Base-by-base conservation (phyloP, 2,329 filamentous ascomycete species). In the Hypoxylon sp. region DNA sequence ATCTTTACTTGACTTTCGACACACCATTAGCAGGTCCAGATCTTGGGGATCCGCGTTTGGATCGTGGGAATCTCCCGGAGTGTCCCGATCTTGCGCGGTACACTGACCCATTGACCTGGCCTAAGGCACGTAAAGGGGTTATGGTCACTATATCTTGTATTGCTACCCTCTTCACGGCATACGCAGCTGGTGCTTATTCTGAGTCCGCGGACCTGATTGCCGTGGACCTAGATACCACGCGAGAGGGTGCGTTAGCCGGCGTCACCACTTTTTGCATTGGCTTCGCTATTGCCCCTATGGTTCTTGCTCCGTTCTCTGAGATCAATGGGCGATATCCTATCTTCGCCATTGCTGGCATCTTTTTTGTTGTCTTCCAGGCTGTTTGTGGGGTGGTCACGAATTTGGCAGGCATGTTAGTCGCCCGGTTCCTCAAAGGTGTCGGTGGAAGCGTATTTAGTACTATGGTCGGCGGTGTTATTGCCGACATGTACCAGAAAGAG, bases 381-480 rank as follows among this genome's bases (percentile, higher is more conserved):
- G 88, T 90, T 5, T 94, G 92, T 76, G 93, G 92, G 3, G 83
- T 93, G 0, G 92, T 93, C 5, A 83, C 85, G 0, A 87, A 87
- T 2, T 88, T 92, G 69, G 87, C 87, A 0, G 93, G 92, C 2
- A 92, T 97, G 86, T 79, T 97, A 0, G 80, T 94, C 2, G 87
- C 90, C 0, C 88, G 94, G 0, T 92, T 97, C 77, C 85, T 96
- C 51, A 87, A 90, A 9, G 94, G 94, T 1, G 88, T 90, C n/a
- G 92, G 92, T 5, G 91, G 88, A 5, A 94, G 90, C 53, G 90
- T 86, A 0, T 97, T 97, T 77, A 94, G 91, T 48, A 96, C 93
- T 22, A 94, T 97, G 86, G 91, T 97, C 0, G 94, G 94, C n/a
- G 94, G 94, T 3, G 92, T 98, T 3, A 91, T 98, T 44, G 91